Evolutionary conservation across 768 basidiomycete species (phyloP).

Genomic region (Pleurotus pulmonarius): DNA sequence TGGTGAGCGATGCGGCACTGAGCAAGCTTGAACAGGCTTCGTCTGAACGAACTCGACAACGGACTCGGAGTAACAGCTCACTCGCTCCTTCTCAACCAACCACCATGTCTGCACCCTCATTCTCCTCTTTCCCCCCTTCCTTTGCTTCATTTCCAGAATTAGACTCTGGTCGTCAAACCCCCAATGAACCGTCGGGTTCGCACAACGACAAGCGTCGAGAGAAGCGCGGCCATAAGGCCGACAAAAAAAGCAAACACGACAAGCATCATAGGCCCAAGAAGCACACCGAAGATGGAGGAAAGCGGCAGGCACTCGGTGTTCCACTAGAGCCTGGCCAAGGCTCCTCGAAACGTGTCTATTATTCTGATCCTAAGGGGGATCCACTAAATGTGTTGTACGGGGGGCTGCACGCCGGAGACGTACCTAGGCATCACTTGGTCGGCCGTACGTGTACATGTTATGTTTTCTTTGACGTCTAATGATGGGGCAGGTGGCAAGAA

Average conservation of each 20-base stretch:
- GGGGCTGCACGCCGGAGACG: slow-evolving; percentile 53
- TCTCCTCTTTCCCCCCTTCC: slow-evolving; percentile 59
- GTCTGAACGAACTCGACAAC: too few species aligned
- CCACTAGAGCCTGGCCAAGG: slow-evolving; percentile 24
- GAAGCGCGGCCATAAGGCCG: slow-evolving; percentile 9
- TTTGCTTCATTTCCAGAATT: slow-evolving; percentile 70
- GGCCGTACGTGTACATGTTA: slow-evolving; percentile 41
- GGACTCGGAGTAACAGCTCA: too few species aligned
- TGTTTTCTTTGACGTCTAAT: slow-evolving; percentile 40
- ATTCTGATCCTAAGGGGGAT: slow-evolving; percentile 68
- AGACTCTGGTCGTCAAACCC: slow-evolving; percentile 34
- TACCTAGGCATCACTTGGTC: slow-evolving; percentile 63
- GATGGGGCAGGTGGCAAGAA: slow-evolving; percentile 52
- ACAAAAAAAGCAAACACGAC: slow-evolving; percentile 19
- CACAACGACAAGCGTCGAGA: not conserved
- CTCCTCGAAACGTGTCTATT: slow-evolving; percentile 39
- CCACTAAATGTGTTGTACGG: slow-evolving; percentile 64
- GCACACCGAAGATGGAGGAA: slow-evolving; percentile 18
- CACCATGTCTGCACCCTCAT: slow-evolving; percentile 51
- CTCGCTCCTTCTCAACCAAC: too few species aligned
- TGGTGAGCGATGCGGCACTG: too few species aligned
- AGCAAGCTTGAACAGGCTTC: too few species aligned
- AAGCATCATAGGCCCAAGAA: slow-evolving; percentile 20
- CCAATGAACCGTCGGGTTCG: not conserved
- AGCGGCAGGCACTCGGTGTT: slow-evolving; percentile 16